Evolutionary conservation across 2,329 filamentous ascomycete genomes (phyloP).

Genomic region (Diaporthe sp.): DNA sequence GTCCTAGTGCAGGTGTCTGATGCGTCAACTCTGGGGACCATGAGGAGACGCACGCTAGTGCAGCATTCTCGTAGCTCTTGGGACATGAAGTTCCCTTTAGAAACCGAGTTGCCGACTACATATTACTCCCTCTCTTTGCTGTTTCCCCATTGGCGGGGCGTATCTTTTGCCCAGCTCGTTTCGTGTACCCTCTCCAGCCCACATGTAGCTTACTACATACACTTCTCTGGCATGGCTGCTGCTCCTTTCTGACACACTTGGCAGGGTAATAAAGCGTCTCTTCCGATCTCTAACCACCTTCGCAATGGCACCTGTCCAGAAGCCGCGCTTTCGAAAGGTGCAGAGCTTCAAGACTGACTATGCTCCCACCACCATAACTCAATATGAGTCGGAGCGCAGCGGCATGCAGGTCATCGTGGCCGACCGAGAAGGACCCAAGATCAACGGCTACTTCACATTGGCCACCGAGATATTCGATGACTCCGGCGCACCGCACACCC

Average conservation of each 20-base stretch:
- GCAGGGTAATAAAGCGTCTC: conserved; percentile 43
- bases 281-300: conserved; percentile 44
- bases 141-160: not conserved
- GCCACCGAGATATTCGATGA: conserved; percentile 98
- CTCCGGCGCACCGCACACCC: conserved; percentile 89
- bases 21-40: not conserved
- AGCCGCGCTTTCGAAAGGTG: conserved; percentile 81
- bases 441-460: conserved; percentile 93
- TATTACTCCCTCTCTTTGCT: not conserved
- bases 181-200: conserved; percentile 10
- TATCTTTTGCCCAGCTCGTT: conserved; percentile 2
- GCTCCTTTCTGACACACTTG: conserved; percentile 41
- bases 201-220: not conserved
- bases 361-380: conserved; percentile 87
- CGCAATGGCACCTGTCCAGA: conserved; percentile 69
- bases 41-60: conserved; percentile 17
- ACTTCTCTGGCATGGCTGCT: not conserved
- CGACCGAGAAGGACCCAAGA: conserved; percentile 93
- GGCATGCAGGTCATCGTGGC: conserved; percentile 96
- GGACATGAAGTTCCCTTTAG: conserved; percentile 3
- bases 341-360: conserved; percentile 93
- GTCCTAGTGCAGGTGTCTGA: conserved; percentile 11
- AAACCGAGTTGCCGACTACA: conserved; percentile 8
- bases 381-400: conserved; percentile 95
- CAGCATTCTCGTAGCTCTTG: conserved; percentile 27